Evolutionary conservation across 1,284 basidiomycete genomes (phyloP), one percentile per base, ranked within the genome.

Genomic region (Austroboletus rostrupii): DNA sequence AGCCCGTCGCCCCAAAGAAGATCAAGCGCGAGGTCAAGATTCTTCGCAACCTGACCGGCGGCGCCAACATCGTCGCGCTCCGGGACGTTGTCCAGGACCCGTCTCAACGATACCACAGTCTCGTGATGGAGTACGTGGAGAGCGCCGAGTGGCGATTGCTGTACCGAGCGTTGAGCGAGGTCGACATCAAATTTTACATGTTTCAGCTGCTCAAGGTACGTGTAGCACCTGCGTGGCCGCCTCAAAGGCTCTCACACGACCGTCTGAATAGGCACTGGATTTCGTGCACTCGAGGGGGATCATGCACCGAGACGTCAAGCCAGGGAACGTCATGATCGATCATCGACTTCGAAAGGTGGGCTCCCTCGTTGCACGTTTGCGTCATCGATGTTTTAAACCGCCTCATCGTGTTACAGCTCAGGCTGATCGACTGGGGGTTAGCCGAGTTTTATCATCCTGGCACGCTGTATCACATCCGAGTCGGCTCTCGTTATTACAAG

Each of bases 21-120:
- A 90, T 95, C 70, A 92, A 92, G 75, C 80, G 92, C 43, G 92
- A 95, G 72, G 90, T 94, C 72, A 94, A 94, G 77, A 90, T 94
- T 53, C 73, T 95, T 39, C 86, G 89, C 56, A 93, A 94, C 69
- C 71, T 95, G 26, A 82, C 86, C 1, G 91, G 92, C 12, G 92
- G 91, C 11, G 87, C 90, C 11, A 95, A 94, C 72, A 77, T 94
- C 50, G 81, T 95, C 53, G 81, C 80, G 8, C 71, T 95, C 52
- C 71, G 92, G 61, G 92, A 95, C 64, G 88, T 92, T 49, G 91
- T 94, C 14, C 78, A 90, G 50, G 91, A 95, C 61, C 67, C 74
- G 49, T 75, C 79, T 53, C 82, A 81, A 41, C 86, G 87, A 61
- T 90, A 88, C 48, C 89, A 90, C 41, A 91, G 90, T 55, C 83